Evolutionary conservation across 805 yeast genomes (phyloP), one percentile per base, ranked within the genome.

Genomic region (baker's yeast (Saccharomyces cerevisiae)): DNA sequence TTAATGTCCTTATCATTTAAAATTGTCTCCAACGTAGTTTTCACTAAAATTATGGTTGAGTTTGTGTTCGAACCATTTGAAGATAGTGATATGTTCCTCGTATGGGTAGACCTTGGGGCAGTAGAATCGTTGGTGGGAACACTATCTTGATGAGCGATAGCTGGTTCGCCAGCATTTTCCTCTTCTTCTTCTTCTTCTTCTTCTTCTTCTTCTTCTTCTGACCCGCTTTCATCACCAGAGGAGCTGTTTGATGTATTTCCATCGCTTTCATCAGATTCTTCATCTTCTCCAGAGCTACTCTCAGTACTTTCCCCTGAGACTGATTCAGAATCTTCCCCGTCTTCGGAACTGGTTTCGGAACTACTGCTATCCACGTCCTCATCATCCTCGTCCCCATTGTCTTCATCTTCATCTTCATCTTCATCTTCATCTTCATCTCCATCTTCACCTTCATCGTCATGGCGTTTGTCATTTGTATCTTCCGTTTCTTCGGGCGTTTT

Each of bases 1-100:
- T 77, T 76, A 14, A 83, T 81, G 47, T 86, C 94, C 62, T 84
- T 85, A 55, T 80, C 77, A 32, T 67, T 74, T 46, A 79, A 67
- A 58, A 87, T 82, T 14, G 73, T 61, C 55, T 83, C 82, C 58
- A 87, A 77, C 2, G 89, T 81, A 52, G 77, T 76, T 58, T 77
- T 80, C 60, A 86, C 76, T 53, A 82, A 76, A 11, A 65, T 51
- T 17, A 66, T 55, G 22, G 73, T 71, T 0, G 76, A 65, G 24
- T 64, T 63, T 24, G 67, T 65, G 51, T 68, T 68, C 11, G 61
- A 55, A 26, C 41, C 24, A 21, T 53, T 36, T 2, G 63, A 53
- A 1, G 53, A 49, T 2, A 49, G 46, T 6, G 61, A 58, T 3
- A 50, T 47, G 28, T 54, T 57, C 46, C 61, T 59, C 9, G 58